Conservation (phyloP, 768 basidiomycete genomes). For the Pleurotus eryngii region DNA sequence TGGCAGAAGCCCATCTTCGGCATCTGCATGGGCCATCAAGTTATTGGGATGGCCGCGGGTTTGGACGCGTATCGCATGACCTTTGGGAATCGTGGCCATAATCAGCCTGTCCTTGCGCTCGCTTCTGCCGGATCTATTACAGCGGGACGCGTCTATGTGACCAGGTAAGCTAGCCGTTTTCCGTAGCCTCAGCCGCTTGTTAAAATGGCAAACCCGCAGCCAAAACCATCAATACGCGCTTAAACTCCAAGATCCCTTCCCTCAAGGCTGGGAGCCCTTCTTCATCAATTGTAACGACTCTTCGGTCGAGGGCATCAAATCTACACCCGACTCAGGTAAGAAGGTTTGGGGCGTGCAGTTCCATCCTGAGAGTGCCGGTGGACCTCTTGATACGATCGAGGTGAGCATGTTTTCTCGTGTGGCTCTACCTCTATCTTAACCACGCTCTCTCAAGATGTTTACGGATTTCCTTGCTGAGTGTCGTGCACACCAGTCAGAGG, state of each 20-base stretch:
- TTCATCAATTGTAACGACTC: constrained; percentile 99
- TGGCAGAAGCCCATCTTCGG: constrained; percentile 96
- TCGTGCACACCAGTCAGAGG: constrained; percentile 45
- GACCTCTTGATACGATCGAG: constrained; percentile 98
- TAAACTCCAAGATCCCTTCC: constrained; percentile 91
- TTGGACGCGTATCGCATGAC: constrained; percentile 97
- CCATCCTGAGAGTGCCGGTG: constrained; percentile 97
- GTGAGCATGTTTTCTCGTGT: constrained; percentile 36
- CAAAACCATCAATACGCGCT: constrained; percentile 99
- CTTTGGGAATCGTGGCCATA: constrained; percentile 99
- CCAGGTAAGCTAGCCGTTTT: constrained; percentile 53
- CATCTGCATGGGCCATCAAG: constrained; percentile 99
- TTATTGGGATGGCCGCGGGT: constrained; percentile 97
- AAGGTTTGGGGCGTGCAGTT: constrained; percentile 98
- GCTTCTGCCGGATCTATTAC: constrained; percentile 92
- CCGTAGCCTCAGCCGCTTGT: neutral
- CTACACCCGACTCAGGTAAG: constrained; percentile 83
- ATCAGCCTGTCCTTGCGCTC: constrained; percentile 95
- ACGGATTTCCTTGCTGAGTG: constrained; percentile 88
- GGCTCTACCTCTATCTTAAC: neutral
- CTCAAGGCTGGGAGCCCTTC: constrained; percentile 96
- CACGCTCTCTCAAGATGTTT: constrained; percentile 68
- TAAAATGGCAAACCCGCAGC: constrained; percentile 31
- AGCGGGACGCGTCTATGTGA: constrained; percentile 96
- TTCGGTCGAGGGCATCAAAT: constrained; percentile 98